Conservation (phyloP, 2,329 filamentous ascomycete species). For the Scytalidium sp. region DNA sequence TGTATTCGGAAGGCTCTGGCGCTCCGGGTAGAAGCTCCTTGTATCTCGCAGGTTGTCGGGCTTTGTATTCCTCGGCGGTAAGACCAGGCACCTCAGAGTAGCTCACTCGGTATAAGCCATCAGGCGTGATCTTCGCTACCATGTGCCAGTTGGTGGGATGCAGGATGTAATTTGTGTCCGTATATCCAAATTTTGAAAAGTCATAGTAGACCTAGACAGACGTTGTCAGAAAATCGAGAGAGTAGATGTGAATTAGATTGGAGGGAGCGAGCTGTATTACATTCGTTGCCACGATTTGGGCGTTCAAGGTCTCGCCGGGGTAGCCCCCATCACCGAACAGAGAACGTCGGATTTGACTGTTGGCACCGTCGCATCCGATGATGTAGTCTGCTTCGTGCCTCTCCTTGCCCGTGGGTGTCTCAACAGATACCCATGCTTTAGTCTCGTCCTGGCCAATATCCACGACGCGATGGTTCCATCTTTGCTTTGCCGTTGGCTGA, state of each 20-base stretch:
- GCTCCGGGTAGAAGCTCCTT: slow-evolving; percentile 54
- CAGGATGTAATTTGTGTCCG: slow-evolving; percentile 56
- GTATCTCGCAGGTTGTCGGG: slow-evolving; percentile 51
- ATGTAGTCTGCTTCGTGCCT: slow-evolving; percentile 48
- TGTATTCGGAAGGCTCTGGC: slow-evolving; percentile 54
- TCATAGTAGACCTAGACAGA: slow-evolving; percentile 62
- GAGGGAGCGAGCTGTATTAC: too few relatives aligned
- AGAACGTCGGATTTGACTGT: slow-evolving; percentile 42
- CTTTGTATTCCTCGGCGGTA: slow-evolving; percentile 48
- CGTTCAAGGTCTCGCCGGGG: slow-evolving; percentile 57
- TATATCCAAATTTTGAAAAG: slow-evolving; percentile 49
- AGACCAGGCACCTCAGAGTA: slow-evolving; percentile 55
- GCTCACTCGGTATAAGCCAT: slow-evolving; percentile 58
- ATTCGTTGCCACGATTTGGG: slow-evolving; percentile 61
- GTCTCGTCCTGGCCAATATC: slow-evolving; percentile 43
- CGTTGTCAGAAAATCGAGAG: too few relatives aligned
- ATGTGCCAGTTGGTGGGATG: slow-evolving; percentile 61
- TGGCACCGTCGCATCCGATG: slow-evolving; percentile 54
- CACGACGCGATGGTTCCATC: slow-evolving; percentile 46
- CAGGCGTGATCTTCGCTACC: slow-evolving; percentile 54
- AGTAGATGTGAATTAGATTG: too few relatives aligned
- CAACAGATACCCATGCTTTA: slow-evolving; percentile 41
- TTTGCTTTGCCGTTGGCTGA: slow-evolving; percentile 30
- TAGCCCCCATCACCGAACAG: slow-evolving; percentile 52
- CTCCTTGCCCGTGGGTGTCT: slow-evolving; percentile 29